phyloP scores from a whole-genome alignment of 2,329 filamentous ascomycete species.

The Phoma sp. region DNA sequence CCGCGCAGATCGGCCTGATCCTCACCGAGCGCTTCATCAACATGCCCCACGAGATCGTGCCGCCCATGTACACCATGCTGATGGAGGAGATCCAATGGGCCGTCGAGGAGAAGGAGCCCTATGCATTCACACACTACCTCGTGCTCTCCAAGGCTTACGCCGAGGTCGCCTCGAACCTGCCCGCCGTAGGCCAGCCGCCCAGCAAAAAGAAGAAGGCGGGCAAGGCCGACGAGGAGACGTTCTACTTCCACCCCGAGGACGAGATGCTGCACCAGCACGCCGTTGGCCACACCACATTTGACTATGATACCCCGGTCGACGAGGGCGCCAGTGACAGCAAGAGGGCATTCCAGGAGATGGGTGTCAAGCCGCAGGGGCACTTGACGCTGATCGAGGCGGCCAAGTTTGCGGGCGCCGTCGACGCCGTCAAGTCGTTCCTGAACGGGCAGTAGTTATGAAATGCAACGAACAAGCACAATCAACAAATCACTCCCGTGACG shows the following conservation, averaged over 20 bases:
- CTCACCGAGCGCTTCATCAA: conserved; percentile 96
- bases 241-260: conserved; percentile 96
- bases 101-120: conserved; percentile 88
- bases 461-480: neutral
- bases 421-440: conserved; percentile 78
- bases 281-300: conserved; percentile 71
- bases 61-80: conserved; percentile 94
- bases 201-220: conserved; percentile 54
- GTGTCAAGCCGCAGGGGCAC: conserved; percentile 82
- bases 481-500: neutral
- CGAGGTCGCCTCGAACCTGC: conserved; percentile 83
- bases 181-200: conserved; percentile 54
- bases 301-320: conserved; percentile 78
- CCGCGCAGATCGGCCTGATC: conserved; percentile 76
- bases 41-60: conserved; percentile 90
- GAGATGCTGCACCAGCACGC: conserved; percentile 85
- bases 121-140: conserved; percentile 91
- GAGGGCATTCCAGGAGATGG: conserved; percentile 91
- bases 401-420: conserved; percentile 78
- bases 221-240: conserved; percentile 62
- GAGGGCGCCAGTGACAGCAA: conserved; percentile 89
- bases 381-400: conserved; percentile 84
- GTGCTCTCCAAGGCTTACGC: conserved; percentile 91
- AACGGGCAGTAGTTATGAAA: conserved; percentile 38
- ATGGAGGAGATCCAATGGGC: conserved; percentile 89